Percentiles rank a stretch among this genome's conserved stretches.
These are phyloP conservation scores for Flaveria brownii DNA, from an alignment of 129 eudicot species.

Conservation along the genomic window DNA sequence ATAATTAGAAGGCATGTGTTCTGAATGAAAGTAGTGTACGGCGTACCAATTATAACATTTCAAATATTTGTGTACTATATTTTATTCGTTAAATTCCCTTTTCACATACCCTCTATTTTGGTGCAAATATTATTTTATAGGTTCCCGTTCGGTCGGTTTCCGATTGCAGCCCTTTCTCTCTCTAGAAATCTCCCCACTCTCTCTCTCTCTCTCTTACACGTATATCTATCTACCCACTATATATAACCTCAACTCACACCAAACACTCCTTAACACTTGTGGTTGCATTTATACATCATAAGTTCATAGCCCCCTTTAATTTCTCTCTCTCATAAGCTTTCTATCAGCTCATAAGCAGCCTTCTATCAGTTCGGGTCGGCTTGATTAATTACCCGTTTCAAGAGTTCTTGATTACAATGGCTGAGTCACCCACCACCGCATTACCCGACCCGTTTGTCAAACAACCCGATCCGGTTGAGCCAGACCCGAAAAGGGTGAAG, in stretches of 20 bases:
- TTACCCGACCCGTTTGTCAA: conserved; percentile 28
- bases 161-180: conserved; percentile 15
- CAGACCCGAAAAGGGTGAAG: conserved; percentile 37
- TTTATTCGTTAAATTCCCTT: background rate
- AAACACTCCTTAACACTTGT: conserved; percentile 32
- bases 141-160: conserved; percentile 34
- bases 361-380: background rate
- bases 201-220: background rate
- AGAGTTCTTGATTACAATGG: background rate
- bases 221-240: conserved; percentile 3
- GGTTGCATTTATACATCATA: conserved; percentile 20
- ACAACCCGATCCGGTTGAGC: conserved; percentile 14
- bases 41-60: too few species aligned
- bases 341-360: background rate
- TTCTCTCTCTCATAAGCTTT: background rate
- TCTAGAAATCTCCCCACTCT: background rate
- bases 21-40: too few species aligned
- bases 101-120: conserved; percentile 29
- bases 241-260: conserved; percentile 31
- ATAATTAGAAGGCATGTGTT: too few species aligned
- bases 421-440: conserved; percentile 20
- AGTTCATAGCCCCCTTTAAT: background rate
- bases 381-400: background rate
- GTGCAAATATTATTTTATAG: conserved; percentile 32
- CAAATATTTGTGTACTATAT: background rate